Percentiles rank a stretch among this genome's conserved stretches.
phyloP scores from a whole-genome alignment of 352 stramenopile genomes.

The Globisporangium paddicum region DNA sequence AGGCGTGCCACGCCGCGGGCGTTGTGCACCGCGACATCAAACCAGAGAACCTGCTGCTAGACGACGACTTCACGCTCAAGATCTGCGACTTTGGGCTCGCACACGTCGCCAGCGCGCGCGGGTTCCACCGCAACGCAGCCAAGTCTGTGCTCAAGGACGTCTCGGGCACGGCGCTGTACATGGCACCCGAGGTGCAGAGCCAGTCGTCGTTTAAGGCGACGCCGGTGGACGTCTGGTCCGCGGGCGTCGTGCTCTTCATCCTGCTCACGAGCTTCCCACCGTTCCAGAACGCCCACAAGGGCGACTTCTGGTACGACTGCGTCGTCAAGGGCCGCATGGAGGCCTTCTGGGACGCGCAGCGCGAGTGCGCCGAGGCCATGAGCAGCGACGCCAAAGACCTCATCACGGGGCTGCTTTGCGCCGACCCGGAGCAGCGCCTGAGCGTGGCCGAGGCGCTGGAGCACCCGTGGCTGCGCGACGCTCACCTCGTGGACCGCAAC shows the following conservation, averaged over 20 bases:
- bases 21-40: slow-evolving; percentile 82
- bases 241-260: slow-evolving; percentile 90
- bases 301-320: slow-evolving; percentile 77
- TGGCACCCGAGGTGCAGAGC: slow-evolving; percentile 78
- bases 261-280: slow-evolving; percentile 86
- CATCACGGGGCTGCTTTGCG: slow-evolving; percentile 59
- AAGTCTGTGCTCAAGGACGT: slow-evolving; percentile 39
- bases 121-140: slow-evolving; percentile 19
- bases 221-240: slow-evolving; percentile 87
- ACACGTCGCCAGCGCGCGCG: slow-evolving; percentile 38
- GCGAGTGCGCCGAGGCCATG: slow-evolving; percentile 31
- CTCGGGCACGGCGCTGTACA: slow-evolving; percentile 84
- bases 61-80: slow-evolving; percentile 79
- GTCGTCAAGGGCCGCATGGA: slow-evolving; percentile 43
- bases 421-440: slow-evolving; percentile 55
- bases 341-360: slow-evolving; percentile 55
- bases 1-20: slow-evolving; percentile 64
- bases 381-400: slow-evolving; percentile 59
- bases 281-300: slow-evolving; percentile 68
- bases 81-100: slow-evolving; percentile 93
- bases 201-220: slow-evolving; percentile 59
- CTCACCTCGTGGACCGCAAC: slow-evolving; percentile 30
- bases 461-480: slow-evolving; percentile 56
- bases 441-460: slow-evolving; percentile 46
- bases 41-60: slow-evolving; percentile 78